Base-by-base conservation (phyloP, 148 eudicot species). In the Suaeda aralocaspica region DNA sequence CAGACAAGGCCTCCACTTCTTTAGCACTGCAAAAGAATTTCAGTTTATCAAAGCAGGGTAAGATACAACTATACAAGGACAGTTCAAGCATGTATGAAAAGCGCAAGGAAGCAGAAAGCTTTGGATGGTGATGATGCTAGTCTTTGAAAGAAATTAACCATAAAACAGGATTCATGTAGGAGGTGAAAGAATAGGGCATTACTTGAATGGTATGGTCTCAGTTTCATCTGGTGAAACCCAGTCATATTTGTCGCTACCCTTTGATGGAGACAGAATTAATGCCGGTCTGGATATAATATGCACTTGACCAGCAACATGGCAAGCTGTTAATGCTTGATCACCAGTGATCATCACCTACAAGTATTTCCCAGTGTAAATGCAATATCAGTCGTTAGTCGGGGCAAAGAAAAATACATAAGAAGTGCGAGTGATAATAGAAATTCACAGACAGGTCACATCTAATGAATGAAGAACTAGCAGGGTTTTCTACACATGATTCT, bases 281-380 rank as follows among this genome's bases (percentile, higher is more conserved):
- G 88, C 86, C 22, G 97, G 88, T 75, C 80, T 85, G 58, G 97
- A 84, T 68, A 93, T 75, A 44, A 93, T 93, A 79, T 93, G 85
- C 76, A 93, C 97, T 93, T 93, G 97, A 69, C 83, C 78, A 70
- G 97, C 98, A 79, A 93, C 98, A 82, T 93, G 98, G 75, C 98
- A 89, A 73, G 98, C 98, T 45, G 98, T 93, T 80, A 93, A 81
- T 66, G 98, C 96, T 83, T 93, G 98, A 79, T 93, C 98, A 46
- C 98, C 98, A 64, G 98, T 93, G 53, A 93, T 93, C 98, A 93
- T 93, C 67, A 87, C 78, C 95, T 89, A 67, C 72, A 72, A 30
- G 74, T 30, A 45, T 48, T 77, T 28, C 19, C 67, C 48, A 33
- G 24, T 61, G 58, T 45, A 18, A 63, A 76, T 46, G 48, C 28